These are phyloP conservation scores for Solanum sparsipilum DNA, from an alignment of 257 asterid species.

Conservation along the genomic window DNA sequence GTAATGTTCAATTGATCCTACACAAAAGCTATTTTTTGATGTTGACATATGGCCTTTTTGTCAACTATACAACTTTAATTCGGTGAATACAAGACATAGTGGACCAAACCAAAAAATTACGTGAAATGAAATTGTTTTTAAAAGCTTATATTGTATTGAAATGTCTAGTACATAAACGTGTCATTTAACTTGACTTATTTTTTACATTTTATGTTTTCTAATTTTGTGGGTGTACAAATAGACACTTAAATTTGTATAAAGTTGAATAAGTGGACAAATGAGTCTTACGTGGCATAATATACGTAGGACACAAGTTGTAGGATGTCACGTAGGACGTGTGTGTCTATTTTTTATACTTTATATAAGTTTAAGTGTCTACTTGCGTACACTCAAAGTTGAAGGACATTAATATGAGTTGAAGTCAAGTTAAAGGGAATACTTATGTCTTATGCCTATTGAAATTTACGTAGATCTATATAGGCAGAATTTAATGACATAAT, in stretches of 20 bases:
- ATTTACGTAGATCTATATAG: background rate
- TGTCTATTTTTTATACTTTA: no score
- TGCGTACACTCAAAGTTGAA: no score
- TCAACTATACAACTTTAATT: background rate
- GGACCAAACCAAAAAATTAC: background rate
- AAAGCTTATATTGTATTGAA: background rate
- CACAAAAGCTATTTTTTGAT: background rate
- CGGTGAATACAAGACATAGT: background rate
- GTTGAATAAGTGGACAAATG: background rate
- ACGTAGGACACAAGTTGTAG: no score
- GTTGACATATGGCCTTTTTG: background rate
- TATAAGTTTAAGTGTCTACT: no score
- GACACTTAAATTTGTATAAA: no score
- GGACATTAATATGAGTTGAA: no score
- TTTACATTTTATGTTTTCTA: no score
- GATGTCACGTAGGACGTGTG: no score
- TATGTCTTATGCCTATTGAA: background rate
- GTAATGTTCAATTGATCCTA: background rate
- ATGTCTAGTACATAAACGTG: background rate
- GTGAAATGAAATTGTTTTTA: background rate
- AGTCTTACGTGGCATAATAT: background rate
- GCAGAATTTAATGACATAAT: background rate
- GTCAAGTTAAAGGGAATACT: no score
- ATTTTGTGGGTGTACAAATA: fast-evolving
- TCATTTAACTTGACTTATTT: no score